Base-by-base conservation (phyloP, 2,329 filamentous ascomycete species). In the Colletotrichum camelliae region DNA sequence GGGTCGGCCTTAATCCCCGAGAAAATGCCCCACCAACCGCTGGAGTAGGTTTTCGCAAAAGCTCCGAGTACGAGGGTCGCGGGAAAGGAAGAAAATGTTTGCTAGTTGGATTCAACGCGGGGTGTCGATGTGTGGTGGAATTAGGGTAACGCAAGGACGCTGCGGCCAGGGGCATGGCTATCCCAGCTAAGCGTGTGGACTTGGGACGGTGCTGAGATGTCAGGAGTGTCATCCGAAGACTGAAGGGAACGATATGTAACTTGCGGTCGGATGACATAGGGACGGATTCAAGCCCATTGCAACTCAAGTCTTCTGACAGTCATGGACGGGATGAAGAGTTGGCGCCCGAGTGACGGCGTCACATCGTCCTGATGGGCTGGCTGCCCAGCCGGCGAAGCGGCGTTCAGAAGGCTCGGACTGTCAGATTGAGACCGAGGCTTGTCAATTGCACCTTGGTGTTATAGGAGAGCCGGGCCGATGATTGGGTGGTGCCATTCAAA, bases 351-450 rank as follows among this genome's bases (percentile, higher is more conserved):
- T n/a, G n/a, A 27, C 15, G 43, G 31, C 31, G 24, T 43, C 16
- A 43, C 16, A 24, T 39, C 29, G 48, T 5, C 21, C 21, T 37
- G 8, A 29, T 21, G 39, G 67, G 48, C 33, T 24, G 67, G 48
- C 33, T 24, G 72, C 72, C 72, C 48, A 74, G 72, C 37, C 72
- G 72, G 72, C 52, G 24, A 39, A 15, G 29, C 60, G 48, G 72
- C 68, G 29, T 15, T 37, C 60, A 24, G 18, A 43, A 39, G 48
- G n/a, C 35, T 31, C 18, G 21, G 21, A 21, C 18, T 55, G 37
- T 18, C 39, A 18, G 24, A 27, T 18, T 21, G 27, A 66, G 21
- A 52, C 35, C 10, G 18, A n/a, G 37, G 62, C 62, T n/a, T 43
- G 18, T 33, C 9, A n/a, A 21, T 33, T 24, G 15, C 27, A 13